Percentiles rank a stretch among this genome's conserved stretches.
Evolutionary conservation across 31 red algal genomes (phyloP).

Genomic region (Endocladia muricata): DNA sequence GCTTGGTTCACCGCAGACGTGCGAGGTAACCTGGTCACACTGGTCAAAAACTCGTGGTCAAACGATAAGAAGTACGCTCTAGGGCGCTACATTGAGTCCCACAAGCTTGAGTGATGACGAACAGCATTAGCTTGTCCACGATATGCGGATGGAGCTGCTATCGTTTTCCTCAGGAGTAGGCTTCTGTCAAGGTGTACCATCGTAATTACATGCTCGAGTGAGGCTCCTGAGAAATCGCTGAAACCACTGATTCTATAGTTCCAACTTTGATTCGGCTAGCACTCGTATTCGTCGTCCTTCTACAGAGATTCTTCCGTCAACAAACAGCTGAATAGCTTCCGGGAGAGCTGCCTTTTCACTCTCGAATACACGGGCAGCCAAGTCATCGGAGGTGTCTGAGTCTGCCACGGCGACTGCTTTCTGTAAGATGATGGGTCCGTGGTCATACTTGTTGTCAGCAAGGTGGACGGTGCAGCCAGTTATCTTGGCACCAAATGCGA

Average conservation of each 20-base stretch:
- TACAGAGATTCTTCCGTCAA: conserved; percentile 45
- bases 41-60: too few species aligned
- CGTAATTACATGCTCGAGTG: too few species aligned
- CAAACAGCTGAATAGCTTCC: conserved; percentile 88
- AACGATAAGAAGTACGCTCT: too few species aligned
- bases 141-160: too few species aligned
- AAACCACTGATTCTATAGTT: neutral
- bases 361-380: conserved; percentile 90
- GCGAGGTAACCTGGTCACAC: too few species aligned
- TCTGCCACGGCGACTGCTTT: conserved; percentile 80
- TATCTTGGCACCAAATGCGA: conserved; percentile 94
- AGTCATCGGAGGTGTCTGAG: conserved; percentile 60
- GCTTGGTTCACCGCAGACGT: too few species aligned
- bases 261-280: neutral
- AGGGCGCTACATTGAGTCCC: too few species aligned
- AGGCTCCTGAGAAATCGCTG: neutral
- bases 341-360: conserved; percentile 84
- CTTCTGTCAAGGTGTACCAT: too few species aligned
- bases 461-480: conserved; percentile 99
- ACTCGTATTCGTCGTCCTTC: conserved; percentile 47
- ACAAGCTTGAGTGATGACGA: too few species aligned
- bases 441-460: conserved; percentile 98
- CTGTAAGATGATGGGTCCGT: conserved; percentile 98
- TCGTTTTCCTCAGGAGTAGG: too few species aligned
- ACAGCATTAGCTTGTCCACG: too few species aligned